Evolutionary conservation across 257 asterid species (phyloP).

Genomic region (Scutellaria galericulata): DNA sequence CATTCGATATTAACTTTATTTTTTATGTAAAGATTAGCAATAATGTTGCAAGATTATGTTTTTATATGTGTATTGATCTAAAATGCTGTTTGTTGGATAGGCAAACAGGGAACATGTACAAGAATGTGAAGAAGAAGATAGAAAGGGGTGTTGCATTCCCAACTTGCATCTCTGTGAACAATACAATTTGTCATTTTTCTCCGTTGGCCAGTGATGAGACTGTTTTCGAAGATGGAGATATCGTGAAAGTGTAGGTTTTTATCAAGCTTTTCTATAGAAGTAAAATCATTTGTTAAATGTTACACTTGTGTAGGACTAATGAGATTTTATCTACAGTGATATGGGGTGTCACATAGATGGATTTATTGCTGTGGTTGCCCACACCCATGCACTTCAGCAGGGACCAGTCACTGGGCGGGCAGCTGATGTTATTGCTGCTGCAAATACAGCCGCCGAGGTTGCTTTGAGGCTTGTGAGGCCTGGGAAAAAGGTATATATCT

Average conservation of each 20-base stretch:
- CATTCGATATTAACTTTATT: background rate
- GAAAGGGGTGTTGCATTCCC: conserved; percentile 96
- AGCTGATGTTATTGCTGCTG: conserved; percentile 95
- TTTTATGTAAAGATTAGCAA: background rate
- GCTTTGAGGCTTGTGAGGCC: conserved; percentile 92
- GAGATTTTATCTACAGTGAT: conserved; percentile 61
- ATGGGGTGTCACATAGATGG: conserved; percentile 99
- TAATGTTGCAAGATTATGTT: background rate
- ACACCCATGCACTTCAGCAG: conserved; percentile 78
- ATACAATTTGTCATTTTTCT: conserved; percentile 82
- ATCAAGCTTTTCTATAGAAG: background rate
- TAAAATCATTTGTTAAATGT: background rate
- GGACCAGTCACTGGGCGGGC: conserved; percentile 90
- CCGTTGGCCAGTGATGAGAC: conserved; percentile 80
- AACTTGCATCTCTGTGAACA: conserved; percentile 87
- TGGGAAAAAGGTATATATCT: conserved; percentile 69
- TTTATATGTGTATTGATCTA: background rate
- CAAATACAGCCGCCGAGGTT: conserved; percentile 95
- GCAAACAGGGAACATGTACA: conserved; percentile 91
- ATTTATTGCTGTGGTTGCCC: conserved; percentile 89
- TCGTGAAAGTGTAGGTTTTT: conserved; percentile 70
- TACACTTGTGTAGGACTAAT: conserved; percentile 8
- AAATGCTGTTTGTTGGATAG: conserved; percentile 37
- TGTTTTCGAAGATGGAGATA: conserved; percentile 74
- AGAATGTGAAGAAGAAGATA: conserved; percentile 93